Evolutionary conservation across 108 stramenopile genomes (phyloP).

Genomic region (Cyclostephanos tholiformis): DNA sequence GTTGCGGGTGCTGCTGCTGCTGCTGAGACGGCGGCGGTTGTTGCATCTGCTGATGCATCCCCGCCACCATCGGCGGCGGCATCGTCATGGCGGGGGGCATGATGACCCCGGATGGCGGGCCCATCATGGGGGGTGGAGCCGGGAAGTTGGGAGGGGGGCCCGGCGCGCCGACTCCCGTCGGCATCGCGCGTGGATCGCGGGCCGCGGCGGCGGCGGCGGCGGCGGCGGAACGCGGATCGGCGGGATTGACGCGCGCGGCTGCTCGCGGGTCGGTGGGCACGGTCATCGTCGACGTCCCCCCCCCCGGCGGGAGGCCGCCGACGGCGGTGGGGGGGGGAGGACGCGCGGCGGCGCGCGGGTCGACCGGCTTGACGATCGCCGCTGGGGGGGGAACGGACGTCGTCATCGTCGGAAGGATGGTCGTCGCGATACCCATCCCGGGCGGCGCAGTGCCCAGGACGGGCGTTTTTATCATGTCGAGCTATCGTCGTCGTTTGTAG

Average conservation of each 20-base stretch:
- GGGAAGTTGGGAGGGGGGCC: conserved; percentile 43
- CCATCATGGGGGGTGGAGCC: conserved; percentile 34
- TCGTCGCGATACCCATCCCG: conserved; percentile 31
- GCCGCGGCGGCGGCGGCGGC: conserved; percentile 29
- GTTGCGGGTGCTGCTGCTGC: conserved; percentile 27
- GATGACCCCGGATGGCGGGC: neutral
- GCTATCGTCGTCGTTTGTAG: conserved; percentile 25
- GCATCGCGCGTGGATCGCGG: conserved; percentile 46
- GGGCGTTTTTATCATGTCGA: conserved; percentile 91
- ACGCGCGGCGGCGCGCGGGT: conserved; percentile 46
- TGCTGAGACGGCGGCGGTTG: conserved; percentile 44
- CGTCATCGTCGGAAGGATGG: conserved; percentile 39
- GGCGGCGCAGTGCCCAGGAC: conserved; percentile 38
- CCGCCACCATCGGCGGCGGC: conserved; percentile 52
- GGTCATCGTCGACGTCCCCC: conserved; percentile 26
- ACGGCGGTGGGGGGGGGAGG: conserved; percentile 35
- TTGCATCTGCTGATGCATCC: conserved; percentile 26
- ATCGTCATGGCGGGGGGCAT: conserved; percentile 20
- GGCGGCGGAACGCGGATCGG: conserved; percentile 36
- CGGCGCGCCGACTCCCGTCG: conserved; percentile 25
- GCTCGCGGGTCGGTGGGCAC: conserved; percentile 55
- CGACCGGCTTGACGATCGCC: conserved; percentile 38
- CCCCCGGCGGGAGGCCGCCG: conserved; percentile 43
- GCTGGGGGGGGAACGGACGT: conserved; percentile 19
- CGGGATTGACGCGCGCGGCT: conserved; percentile 37